Evolutionary conservation across 1,139 yeast species (phyloP).

Genomic region (Geotrichum candidum): DNA sequence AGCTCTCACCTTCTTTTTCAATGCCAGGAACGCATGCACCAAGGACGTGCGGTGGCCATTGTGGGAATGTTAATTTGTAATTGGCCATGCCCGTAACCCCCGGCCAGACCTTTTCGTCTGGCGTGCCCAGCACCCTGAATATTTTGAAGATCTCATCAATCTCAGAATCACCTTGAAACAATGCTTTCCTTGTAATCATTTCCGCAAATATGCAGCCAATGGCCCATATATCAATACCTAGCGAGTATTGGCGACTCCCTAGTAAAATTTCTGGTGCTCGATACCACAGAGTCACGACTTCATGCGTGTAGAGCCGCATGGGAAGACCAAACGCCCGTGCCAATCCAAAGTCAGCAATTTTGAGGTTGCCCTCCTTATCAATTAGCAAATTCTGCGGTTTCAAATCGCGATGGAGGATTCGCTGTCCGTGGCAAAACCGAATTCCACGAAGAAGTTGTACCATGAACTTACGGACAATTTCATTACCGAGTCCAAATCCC

Average conservation of each 20-base stretch:
- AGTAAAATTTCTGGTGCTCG: slow-evolving; percentile 92
- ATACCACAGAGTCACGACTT: slow-evolving; percentile 96
- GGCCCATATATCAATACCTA: slow-evolving; percentile 99
- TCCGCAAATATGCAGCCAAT: slow-evolving; percentile 98
- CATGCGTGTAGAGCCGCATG: slow-evolving; percentile 90
- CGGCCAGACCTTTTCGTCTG: slow-evolving; percentile 91
- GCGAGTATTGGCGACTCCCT: slow-evolving; percentile 95
- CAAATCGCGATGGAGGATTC: slow-evolving; percentile 91
- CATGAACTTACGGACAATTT: slow-evolving; percentile 89
- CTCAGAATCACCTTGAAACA: slow-evolving; percentile 96
- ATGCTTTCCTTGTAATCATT: slow-evolving; percentile 91
- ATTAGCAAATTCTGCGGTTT: slow-evolving; percentile 94
- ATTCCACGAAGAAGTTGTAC: slow-evolving; percentile 87
- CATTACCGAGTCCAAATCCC: slow-evolving; percentile 82
- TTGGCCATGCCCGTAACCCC: slow-evolving; percentile 91
- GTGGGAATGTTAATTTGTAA: slow-evolving; percentile 91
- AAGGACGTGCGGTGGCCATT: slow-evolving; percentile 50
- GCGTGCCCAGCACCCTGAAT: slow-evolving; percentile 89
- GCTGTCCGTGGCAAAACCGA: slow-evolving; percentile 88
- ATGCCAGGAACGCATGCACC: not conserved
- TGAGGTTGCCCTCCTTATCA: slow-evolving; percentile 90
- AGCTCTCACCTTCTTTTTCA: not conserved
- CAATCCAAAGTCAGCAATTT: slow-evolving; percentile 93
- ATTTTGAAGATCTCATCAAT: slow-evolving; percentile 96
- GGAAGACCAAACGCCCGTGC: slow-evolving; percentile 98